Evolutionary conservation across 805 yeast genomes (phyloP).

Genomic region (Candida ovalis): DNA sequence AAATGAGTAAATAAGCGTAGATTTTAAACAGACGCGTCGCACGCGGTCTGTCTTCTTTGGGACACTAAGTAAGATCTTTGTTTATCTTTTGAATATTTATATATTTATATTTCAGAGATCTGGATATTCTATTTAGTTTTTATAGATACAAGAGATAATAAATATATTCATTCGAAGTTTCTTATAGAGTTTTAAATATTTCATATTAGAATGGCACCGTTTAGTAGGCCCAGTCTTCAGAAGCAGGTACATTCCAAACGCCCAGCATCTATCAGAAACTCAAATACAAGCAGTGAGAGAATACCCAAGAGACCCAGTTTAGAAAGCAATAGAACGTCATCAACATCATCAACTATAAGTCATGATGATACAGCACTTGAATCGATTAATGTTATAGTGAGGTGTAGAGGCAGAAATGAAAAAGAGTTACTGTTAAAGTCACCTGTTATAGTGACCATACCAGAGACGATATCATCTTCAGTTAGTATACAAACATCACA

Average conservation of each 20-base stretch:
- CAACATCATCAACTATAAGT: not conserved
- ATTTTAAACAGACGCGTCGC: not conserved
- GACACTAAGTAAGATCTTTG: not conserved
- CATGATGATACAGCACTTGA: constrained; percentile 18
- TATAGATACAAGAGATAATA: not conserved
- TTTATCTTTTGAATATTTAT: not conserved
- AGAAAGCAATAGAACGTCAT: not conserved
- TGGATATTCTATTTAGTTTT: not conserved
- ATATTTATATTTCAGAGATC: too few relatives aligned
- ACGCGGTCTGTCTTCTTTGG: not conserved
- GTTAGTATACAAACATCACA: constrained; percentile 23
- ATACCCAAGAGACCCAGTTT: not conserved
- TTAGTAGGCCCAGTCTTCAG: not conserved
- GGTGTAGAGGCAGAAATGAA: constrained; percentile 49
- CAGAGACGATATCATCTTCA: constrained; percentile 31
- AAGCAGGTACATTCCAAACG: not conserved
- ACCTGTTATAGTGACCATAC: constrained; percentile 45
- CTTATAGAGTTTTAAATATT: not conserved
- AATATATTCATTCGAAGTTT: too few relatives aligned
- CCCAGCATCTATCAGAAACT: not conserved
- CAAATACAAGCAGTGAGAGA: not conserved
- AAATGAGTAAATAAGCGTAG: not conserved
- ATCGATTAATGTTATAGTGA: constrained; percentile 47
- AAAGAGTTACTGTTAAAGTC: constrained; percentile 42
- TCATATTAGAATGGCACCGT: not conserved